Evolutionary conservation across 495 filamentous ascomycete species (phyloP).

Genomic region (Oleoguttula mirabilis): DNA sequence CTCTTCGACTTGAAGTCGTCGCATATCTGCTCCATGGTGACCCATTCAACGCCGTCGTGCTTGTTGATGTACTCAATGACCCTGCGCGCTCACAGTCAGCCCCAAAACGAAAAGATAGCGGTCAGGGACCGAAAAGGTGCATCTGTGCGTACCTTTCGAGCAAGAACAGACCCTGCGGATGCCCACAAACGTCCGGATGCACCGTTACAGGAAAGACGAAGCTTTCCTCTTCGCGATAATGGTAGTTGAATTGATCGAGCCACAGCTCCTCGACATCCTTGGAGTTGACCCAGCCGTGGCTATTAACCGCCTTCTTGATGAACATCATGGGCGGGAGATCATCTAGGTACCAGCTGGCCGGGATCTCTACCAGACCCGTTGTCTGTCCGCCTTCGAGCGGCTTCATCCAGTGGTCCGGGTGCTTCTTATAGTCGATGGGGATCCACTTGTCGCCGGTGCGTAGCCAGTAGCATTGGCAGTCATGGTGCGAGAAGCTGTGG

Average conservation of each 20-base stretch:
- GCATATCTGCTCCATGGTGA: constrained; percentile 44
- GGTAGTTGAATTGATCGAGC: constrained; percentile 48
- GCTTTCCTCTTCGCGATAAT: constrained; percentile 48
- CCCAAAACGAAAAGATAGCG: constrained; percentile 4
- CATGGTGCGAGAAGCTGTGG: constrained; percentile 40
- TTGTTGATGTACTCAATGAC: constrained; percentile 40
- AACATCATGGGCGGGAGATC: constrained; percentile 46
- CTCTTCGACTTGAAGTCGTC: constrained; percentile 54
- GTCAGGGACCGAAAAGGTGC: not conserved
- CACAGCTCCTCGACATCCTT: constrained; percentile 45
- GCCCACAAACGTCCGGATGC: constrained; percentile 41
- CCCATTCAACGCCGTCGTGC: constrained; percentile 43
- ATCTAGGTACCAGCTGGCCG: constrained; percentile 41
- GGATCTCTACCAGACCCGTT: constrained; percentile 44
- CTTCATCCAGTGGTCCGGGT: constrained; percentile 46
- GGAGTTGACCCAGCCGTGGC: constrained; percentile 47
- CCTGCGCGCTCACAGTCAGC: constrained; percentile 16
- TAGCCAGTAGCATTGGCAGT: constrained; percentile 46
- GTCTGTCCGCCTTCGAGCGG: constrained; percentile 35
- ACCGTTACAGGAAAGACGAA: constrained; percentile 52
- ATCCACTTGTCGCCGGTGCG: constrained; percentile 36
- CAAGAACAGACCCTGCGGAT: constrained; percentile 47
- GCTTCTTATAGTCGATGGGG: constrained; percentile 40
- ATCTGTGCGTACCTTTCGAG: constrained; percentile 35
- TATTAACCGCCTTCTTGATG: constrained; percentile 40